A percentile compares a stretch with the other conserved stretches of the same genome.
phyloP scores from a whole-genome alignment of 495 filamentous ascomycete genomes.

The Penicillium subrubescens region DNA sequence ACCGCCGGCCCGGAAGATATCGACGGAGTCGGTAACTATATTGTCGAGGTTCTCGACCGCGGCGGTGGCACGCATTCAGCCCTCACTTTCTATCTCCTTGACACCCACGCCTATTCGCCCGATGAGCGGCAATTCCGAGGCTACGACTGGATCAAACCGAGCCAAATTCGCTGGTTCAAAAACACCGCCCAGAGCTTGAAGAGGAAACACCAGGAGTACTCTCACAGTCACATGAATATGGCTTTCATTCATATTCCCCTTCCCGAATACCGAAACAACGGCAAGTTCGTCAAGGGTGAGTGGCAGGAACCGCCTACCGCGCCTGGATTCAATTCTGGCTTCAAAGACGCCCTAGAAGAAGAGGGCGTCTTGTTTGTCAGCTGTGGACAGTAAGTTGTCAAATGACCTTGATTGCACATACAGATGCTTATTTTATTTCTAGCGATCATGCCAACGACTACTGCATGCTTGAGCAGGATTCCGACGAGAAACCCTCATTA shows the following conservation, averaged over 20 bases:
- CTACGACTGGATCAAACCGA: conserved; percentile 95
- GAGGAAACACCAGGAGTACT: conserved; percentile 76
- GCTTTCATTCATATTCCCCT: conserved; percentile 98
- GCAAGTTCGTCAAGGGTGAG: conserved; percentile 58
- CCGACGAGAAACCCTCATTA: conserved; percentile 61
- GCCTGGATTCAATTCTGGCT: conserved; percentile 83
- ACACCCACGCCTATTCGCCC: conserved; percentile 89
- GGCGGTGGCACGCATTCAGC: conserved; percentile 81
- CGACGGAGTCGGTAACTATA: conserved; percentile 92
- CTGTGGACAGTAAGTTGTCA: conserved; percentile 79
- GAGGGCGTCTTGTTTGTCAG: conserved; percentile 83
- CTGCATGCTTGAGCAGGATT: conserved; percentile 66
- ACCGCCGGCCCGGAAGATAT: conserved; percentile 77
- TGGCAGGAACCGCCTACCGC: conserved; percentile 82
- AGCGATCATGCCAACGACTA: conserved; percentile 97
- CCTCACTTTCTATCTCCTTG: conserved; percentile 88
- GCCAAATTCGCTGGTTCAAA: conserved; percentile 93
- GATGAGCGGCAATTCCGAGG: conserved; percentile 83
- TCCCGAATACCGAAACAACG: conserved; percentile 72
- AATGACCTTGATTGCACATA: neutral
- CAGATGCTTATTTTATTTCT: neutral
- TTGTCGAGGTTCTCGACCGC: conserved; percentile 83
- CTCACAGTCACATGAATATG: conserved; percentile 90
- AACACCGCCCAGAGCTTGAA: conserved; percentile 67
- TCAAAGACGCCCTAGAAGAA: conserved; percentile 82